Evolutionary conservation across 306 rosid species (phyloP), one percentile per base, ranked within the genome.

Genomic region (Mimosa pudica): DNA sequence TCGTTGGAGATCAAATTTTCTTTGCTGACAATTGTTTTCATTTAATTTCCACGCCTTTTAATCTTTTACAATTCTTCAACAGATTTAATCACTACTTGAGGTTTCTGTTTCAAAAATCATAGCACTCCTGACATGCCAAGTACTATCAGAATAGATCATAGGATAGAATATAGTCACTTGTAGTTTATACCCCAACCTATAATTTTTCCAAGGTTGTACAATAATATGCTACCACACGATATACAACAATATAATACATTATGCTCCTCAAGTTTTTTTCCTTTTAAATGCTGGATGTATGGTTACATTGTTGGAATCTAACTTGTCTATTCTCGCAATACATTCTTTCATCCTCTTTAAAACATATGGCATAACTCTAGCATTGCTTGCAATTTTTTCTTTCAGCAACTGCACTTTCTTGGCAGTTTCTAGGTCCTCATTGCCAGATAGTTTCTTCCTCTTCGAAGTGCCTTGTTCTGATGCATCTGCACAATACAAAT

Each of bases 271-370:
- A 87, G 80, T 67, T 62, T 87, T 86, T 87, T 77, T 87, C 85
- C 87, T 86, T 76, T 89, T 87, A 80, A 91, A 86, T 75, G 89
- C 92, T 51, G 93, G 96, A 79, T 84, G 92, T 79, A 88, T 85
- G 77, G 58, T 74, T 76, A 45, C 82, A 67, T 75, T 92, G 76
- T 71, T 72, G 68, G 97, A 85, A 83, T 89, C 91, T 73, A 89
- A 82, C 73, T 87, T 85, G 65, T 92, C 97, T 58, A 94, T 82
- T 69, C 83, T 89, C 12, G 90, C 81, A 79, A 89, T 83, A 79
- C 97, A 92, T 33, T 89, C 97, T 74, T 82, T 87, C 89, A 91
- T 86, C 85, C 97, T 88, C 86, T 91, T 86, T 91, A 91, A 55
- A 75, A 90, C 90, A 68, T 79, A 7, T 44, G 91, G 97, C 85